Evolutionary conservation across 2,329 filamentous ascomycete species (phyloP), one percentile per base, ranked within the genome.

Genomic region (Aquanectria penicillioides): DNA sequence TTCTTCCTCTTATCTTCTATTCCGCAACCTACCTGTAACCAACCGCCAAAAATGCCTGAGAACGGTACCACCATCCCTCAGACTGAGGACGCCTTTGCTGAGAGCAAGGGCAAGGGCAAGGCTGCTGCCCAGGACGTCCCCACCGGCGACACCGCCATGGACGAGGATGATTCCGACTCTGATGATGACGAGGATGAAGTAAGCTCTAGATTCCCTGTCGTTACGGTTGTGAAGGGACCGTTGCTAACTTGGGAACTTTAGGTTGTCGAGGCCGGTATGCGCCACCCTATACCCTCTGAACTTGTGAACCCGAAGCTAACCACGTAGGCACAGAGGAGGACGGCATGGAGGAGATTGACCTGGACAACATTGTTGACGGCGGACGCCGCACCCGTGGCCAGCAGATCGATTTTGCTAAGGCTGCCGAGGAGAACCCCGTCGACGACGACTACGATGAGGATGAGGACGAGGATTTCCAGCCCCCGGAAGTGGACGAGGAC

Each of bases 391-490:
- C 94, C 64, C 94, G 94, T 73, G 94, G 94, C 74, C 92, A 92
- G 78, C 85, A 89, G 73, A 97, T 98, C 75, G 92, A 98, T 83
- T 98, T 92, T 79, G 90, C 91, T 71, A 93, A 97, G 82, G 94
- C 94, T 17, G 93, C 92, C 22, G 84, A 91, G 78, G 88, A 97
- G 77, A 86, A 91, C 69, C 87, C 86, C 41, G 86, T 83, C 64
- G 86, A 88, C 7, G 91, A 94, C 7, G 91, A 94, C 5, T 91
- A 94, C 4, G 91, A 94, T 25, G 92, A 93, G 38, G 91, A 95
- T 0, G 91, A 91, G 40, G 89, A 91, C 59, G 90, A 88, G 40
- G 87, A 83, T 69, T 89, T 89, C 74, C 81, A 89, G 72, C 86
- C 86, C 47, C 75, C 84, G 33, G 84, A 84, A 51, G 23, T 25